These are phyloP conservation scores for Fusarium humuli DNA, from an alignment of 2,329 filamentous ascomycete species.

Conservation along the genomic window DNA sequence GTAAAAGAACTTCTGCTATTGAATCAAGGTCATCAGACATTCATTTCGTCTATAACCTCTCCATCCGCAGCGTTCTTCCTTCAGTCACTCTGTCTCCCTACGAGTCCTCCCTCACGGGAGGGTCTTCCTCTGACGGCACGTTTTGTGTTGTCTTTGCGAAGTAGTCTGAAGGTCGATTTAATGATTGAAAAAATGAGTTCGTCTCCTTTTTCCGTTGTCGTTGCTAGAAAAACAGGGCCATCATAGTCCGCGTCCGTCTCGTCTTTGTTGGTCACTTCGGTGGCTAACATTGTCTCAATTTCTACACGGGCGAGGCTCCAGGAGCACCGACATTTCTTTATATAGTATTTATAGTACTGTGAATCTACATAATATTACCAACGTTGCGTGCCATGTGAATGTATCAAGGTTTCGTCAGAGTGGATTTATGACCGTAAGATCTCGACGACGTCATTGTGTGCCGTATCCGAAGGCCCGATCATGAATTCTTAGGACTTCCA, in stretches of 20 bases:
- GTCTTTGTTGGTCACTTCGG: constrained; percentile 42
- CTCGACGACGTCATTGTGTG: constrained; percentile 37
- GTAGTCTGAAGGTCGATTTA: constrained; percentile 51
- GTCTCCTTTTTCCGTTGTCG: constrained; percentile 32
- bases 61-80: constrained; percentile 44
- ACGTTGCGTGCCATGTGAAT: not conserved
- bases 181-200: constrained; percentile 1
- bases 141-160: constrained; percentile 53
- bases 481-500: constrained; percentile 8
- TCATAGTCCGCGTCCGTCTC: constrained; percentile 65
- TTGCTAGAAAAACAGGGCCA: constrained; percentile 63
- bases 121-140: constrained; percentile 52
- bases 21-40: constrained; percentile 2
- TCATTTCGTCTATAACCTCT: not conserved
- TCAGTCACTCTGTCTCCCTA: constrained; percentile 49
- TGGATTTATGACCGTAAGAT: constrained; percentile 22
- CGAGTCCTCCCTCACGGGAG: constrained; percentile 51
- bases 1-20: not conserved
- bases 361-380: not conserved
- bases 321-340: constrained; percentile 59
- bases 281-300: constrained; percentile 28
- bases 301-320: constrained; percentile 64
- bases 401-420: constrained; percentile 32
- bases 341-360: not conserved
- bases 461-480: not conserved